These are phyloP conservation scores for Phoma sp. DNA, from an alignment of 2,329 filamentous ascomycete genomes.

Conservation along the genomic window DNA sequence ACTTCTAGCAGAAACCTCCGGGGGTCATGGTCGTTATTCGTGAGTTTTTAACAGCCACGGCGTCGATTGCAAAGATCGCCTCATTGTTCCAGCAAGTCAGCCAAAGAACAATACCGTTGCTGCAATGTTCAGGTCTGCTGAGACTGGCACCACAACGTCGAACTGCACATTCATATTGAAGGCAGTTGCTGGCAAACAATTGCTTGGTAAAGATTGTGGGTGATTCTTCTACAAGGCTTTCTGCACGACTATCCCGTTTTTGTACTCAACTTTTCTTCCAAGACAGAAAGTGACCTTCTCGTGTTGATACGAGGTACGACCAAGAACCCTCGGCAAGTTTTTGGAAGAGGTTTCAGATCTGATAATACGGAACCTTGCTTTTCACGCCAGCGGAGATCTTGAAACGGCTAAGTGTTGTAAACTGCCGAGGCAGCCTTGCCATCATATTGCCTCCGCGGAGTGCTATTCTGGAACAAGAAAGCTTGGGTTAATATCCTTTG, in stretches of 20 bases:
- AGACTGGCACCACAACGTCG: too few species aligned
- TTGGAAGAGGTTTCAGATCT: constrained; percentile 1
- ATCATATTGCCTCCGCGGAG: not conserved
- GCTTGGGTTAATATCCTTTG: not conserved
- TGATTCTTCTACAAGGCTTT: too few species aligned
- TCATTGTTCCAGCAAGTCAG: too few species aligned
- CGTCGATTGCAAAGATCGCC: too few species aligned
- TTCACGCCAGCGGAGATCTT: not conserved
- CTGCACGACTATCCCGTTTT: not conserved
- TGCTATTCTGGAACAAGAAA: not conserved
- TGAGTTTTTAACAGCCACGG: too few species aligned
- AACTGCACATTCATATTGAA: too few species aligned
- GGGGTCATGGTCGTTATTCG: too few species aligned
- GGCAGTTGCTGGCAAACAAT: too few species aligned
- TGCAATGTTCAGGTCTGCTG: too few species aligned
- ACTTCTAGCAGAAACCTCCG: too few species aligned
- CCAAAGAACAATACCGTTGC: too few species aligned
- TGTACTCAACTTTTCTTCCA: not conserved
- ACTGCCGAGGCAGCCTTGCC: constrained; percentile 5
- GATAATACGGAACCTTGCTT: constrained; percentile 1
- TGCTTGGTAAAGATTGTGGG: too few species aligned
- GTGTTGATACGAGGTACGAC: not conserved
- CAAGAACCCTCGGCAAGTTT: constrained; percentile 3
- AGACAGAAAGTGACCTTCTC: not conserved
- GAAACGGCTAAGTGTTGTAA: constrained; percentile 1